Conservation (phyloP, 2,329 filamentous ascomycete species). For the Acarospora socialis region DNA sequence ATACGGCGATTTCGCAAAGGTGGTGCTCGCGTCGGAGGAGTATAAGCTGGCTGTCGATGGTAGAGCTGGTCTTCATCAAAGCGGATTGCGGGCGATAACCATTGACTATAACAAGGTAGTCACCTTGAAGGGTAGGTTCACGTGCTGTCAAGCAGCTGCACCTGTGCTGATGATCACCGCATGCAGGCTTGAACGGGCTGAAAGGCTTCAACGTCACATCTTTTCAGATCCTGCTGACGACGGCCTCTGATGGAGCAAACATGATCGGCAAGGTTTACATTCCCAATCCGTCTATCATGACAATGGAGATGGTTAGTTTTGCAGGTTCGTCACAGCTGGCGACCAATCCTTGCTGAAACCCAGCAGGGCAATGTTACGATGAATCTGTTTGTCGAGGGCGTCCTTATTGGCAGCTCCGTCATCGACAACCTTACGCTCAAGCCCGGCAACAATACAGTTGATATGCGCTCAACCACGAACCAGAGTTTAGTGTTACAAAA, state of each 20-base stretch:
- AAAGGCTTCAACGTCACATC: conserved; percentile 35
- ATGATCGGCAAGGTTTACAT: conserved; percentile 40
- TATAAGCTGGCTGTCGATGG: conserved; percentile 38
- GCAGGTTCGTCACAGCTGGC: too few relatives aligned
- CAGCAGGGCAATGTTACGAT: conserved; percentile 41
- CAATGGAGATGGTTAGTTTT: conserved; percentile 32
- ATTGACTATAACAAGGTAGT: conserved; percentile 43
- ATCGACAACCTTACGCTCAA: conserved; percentile 37
- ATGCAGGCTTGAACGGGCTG: conserved; percentile 43
- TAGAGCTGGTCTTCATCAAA: conserved; percentile 36
- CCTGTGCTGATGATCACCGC: conserved; percentile 4
- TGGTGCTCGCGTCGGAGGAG: conserved; percentile 34
- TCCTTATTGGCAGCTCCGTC: conserved; percentile 35
- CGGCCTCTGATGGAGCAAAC: conserved; percentile 34
- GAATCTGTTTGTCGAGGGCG: conserved; percentile 34
- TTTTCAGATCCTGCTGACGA: conserved; percentile 30
- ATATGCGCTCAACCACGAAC: conserved; percentile 36
- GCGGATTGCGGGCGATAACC: conserved; percentile 33
- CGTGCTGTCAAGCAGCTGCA: too few relatives aligned
- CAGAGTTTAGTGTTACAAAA: conserved; percentile 23
- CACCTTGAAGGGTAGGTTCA: conserved; percentile 39
- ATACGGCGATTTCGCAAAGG: conserved; percentile 36
- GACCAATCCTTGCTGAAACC: too few relatives aligned
- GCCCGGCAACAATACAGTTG: conserved; percentile 40
- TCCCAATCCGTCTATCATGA: conserved; percentile 46